A percentile compares a stretch with the other conserved stretches of the same genome.
Evolutionary conservation across 371 early-diverging fungal genomes (phyloP).

Genomic region (Zychaea mexicana): DNA sequence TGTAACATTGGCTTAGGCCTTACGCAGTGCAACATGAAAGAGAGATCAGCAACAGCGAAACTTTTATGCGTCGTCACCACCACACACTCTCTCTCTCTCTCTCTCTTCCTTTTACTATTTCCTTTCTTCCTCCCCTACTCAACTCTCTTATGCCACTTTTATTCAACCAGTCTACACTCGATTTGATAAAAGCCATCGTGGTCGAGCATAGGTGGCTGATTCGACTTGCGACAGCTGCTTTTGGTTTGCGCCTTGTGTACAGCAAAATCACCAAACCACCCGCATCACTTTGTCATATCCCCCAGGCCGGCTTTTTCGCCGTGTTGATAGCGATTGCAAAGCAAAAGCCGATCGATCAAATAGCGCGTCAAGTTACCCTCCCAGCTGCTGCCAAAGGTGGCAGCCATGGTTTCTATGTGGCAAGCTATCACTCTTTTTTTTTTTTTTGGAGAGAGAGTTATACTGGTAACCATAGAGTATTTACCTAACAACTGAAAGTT

Average conservation of each 20-base stretch:
- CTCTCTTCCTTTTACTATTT: background rate
- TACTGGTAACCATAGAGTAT: too few relatives aligned
- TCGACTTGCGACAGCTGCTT: background rate
- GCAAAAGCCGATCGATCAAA: constrained; percentile 2
- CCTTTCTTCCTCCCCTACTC: background rate
- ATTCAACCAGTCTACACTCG: background rate
- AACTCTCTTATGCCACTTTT: too few relatives aligned
- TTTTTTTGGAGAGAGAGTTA: too few relatives aligned
- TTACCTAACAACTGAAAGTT: too few relatives aligned
- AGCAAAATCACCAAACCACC: constrained; percentile 5
- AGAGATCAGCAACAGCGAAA: too few relatives aligned
- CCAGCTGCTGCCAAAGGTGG: constrained; percentile 8
- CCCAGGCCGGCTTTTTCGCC: constrained; percentile 5
- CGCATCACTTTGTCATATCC: constrained; percentile 11
- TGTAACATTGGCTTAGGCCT: too few relatives aligned
- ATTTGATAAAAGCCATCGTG: background rate
- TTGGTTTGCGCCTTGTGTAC: background rate
- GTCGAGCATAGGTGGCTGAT: background rate
- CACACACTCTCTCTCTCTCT: too few relatives aligned
- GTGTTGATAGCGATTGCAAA: background rate
- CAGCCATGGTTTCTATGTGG: constrained; percentile 8
- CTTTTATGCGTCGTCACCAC: too few relatives aligned
- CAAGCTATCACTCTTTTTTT: background rate
- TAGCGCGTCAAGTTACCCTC: constrained; percentile 1
- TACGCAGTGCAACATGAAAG: too few relatives aligned